Conservation (phyloP, 345 rosid genomes). For the Camelina neglecta region DNA sequence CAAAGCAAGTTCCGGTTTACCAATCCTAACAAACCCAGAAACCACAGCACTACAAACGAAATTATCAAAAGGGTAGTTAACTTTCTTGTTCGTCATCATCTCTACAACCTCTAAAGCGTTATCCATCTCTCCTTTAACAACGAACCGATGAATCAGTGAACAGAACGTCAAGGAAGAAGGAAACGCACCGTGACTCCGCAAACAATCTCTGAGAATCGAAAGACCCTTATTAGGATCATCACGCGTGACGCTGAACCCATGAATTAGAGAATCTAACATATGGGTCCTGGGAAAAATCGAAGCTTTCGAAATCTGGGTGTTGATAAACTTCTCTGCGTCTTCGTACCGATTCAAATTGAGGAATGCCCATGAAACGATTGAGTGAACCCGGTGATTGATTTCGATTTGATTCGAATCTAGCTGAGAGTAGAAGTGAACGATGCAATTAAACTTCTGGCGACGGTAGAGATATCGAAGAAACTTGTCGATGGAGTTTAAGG, state of each 20-base stretch:
- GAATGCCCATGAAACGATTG: slow-evolving; percentile 56
- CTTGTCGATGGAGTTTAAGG: slow-evolving; percentile 29
- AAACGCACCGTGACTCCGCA: slow-evolving; percentile 54
- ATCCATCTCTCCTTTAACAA: slow-evolving; percentile 55
- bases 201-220: slow-evolving; percentile 52
- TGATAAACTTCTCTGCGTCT: slow-evolving; percentile 62
- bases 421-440: slow-evolving; percentile 39
- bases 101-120: slow-evolving; percentile 68
- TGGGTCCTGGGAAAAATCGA: slow-evolving; percentile 43
- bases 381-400: slow-evolving; percentile 49
- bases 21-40: slow-evolving; percentile 69
- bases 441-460: slow-evolving; percentile 34
- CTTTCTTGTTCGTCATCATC: slow-evolving; percentile 57
- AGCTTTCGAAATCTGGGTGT: slow-evolving; percentile 47
- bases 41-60: slow-evolving; percentile 73
- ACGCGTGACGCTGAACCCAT: slow-evolving; percentile 49
- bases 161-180: slow-evolving; percentile 64
- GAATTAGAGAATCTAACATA: slow-evolving; percentile 61
- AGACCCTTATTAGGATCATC: slow-evolving; percentile 60
- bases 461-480: slow-evolving; percentile 37
- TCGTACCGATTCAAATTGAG: slow-evolving; percentile 60
- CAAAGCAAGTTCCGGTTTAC: slow-evolving; percentile 69
- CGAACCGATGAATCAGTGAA: slow-evolving; percentile 62
- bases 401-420: slow-evolving; percentile 23
- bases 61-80: slow-evolving; percentile 64